These are phyloP conservation scores for Prunus mume DNA, from an alignment of 306 rosid species.

Conservation along the genomic window DNA sequence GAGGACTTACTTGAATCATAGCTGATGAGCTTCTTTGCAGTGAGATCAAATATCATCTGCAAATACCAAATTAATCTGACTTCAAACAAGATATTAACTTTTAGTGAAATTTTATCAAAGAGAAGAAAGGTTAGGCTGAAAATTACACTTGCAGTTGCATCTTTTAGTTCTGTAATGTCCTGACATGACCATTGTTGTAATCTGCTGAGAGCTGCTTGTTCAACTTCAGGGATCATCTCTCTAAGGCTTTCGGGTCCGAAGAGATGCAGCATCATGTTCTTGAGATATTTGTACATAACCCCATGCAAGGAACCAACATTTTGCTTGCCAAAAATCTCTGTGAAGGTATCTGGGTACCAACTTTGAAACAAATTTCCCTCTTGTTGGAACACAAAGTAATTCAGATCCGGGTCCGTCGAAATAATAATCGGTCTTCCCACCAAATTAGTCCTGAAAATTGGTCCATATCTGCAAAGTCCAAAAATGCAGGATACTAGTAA, in stretches of 20 bases:
- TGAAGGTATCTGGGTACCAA: conserved; percentile 66
- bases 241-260: conserved; percentile 63
- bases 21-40: conserved; percentile 82
- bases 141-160: conserved; percentile 50
- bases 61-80: conserved; percentile 27
- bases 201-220: conserved; percentile 28
- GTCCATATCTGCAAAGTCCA: conserved; percentile 43
- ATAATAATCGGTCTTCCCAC: conserved; percentile 58
- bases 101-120: no score
- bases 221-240: conserved; percentile 53
- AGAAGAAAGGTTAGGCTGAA: neutral
- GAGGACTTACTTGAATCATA: conserved; percentile 59
- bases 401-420: conserved; percentile 66
- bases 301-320: conserved; percentile 54
- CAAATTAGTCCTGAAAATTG: conserved; percentile 65
- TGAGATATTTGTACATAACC: conserved; percentile 59
- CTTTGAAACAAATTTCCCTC: conserved; percentile 57
- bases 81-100: neutral
- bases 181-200: conserved; percentile 44
- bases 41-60: conserved; percentile 91
- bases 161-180: conserved; percentile 50
- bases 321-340: conserved; percentile 50
- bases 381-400: conserved; percentile 59
- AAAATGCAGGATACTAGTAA: neutral
- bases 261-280: conserved; percentile 48